Percentiles rank a stretch among this genome's conserved stretches.
phyloP scores from a whole-genome alignment of 2,329 filamentous ascomycete species.

The Talaromyces islandicus region DNA sequence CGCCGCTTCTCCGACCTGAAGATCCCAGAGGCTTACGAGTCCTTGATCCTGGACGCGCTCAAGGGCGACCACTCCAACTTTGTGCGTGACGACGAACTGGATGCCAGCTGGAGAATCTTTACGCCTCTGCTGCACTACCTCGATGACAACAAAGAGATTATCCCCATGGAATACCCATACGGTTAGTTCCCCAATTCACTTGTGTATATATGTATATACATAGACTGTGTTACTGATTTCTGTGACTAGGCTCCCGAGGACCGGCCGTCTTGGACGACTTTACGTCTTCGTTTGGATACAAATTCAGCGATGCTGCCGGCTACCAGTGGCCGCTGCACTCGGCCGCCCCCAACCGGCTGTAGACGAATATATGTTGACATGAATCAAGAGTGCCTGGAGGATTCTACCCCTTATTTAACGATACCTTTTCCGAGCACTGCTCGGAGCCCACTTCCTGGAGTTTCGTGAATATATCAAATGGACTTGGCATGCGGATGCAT shows the following conservation, averaged over 20 bases:
- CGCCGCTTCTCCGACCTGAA: slow-evolving; percentile 98
- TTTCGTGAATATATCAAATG: slow-evolving; percentile 6
- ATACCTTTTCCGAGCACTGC: slow-evolving; percentile 2
- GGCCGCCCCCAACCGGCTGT: slow-evolving; percentile 74
- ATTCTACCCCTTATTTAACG: neutral
- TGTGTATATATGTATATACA: too few species aligned
- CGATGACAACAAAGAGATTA: slow-evolving; percentile 98
- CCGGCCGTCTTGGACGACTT: slow-evolving; percentile 97
- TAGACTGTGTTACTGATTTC: slow-evolving; percentile 11
- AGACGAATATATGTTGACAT: slow-evolving; percentile 30
- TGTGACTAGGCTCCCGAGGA: slow-evolving; percentile 85
- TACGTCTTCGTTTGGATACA: slow-evolving; percentile 96
- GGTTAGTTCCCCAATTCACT: slow-evolving; percentile 71
- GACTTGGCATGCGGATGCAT: neutral
- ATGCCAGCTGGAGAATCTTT: slow-evolving; percentile 98
- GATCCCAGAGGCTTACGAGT: slow-evolving; percentile 98
- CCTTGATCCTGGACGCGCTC: slow-evolving; percentile 89
- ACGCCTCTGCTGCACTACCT: slow-evolving; percentile 96
- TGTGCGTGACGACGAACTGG: slow-evolving; percentile 91
- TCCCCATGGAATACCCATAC: slow-evolving; percentile 99
- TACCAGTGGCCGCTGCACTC: slow-evolving; percentile 85
- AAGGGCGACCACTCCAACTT: slow-evolving; percentile 99
- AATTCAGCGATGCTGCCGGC: slow-evolving; percentile 92
- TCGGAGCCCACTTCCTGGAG: slow-evolving; percentile 5
- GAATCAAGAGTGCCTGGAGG: neutral